Evolutionary conservation across 2,329 filamentous ascomycete genomes (phyloP).

Genomic region (Pseudocercospora macadamiae): DNA sequence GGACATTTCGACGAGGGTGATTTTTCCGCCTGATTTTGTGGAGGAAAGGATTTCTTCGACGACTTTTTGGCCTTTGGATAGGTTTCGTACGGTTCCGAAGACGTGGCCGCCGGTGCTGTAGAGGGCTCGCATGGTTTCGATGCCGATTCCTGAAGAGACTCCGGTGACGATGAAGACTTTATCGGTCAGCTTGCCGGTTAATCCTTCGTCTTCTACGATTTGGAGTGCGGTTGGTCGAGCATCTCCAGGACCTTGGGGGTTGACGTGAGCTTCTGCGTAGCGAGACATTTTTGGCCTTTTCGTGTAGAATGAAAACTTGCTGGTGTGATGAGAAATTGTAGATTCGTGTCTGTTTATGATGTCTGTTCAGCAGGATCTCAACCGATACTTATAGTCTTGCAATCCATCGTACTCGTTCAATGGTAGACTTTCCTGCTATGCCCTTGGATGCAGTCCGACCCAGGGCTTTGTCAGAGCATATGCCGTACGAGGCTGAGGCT

Average conservation of each 20-base stretch:
- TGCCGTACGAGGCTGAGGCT: too few species aligned
- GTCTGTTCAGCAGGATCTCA: not conserved
- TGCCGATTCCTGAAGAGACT: slow-evolving; percentile 49
- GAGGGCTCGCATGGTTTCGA: slow-evolving; percentile 51
- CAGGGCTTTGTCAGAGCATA: too few species aligned
- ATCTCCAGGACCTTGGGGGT: slow-evolving; percentile 30
- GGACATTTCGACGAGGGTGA: slow-evolving; percentile 39
- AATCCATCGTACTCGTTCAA: too few species aligned
- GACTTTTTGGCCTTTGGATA: slow-evolving; percentile 43
- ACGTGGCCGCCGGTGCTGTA: slow-evolving; percentile 50
- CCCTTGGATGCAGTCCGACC: not conserved
- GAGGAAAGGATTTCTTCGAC: slow-evolving; percentile 33
- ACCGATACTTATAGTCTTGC: not conserved
- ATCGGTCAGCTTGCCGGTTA: slow-evolving; percentile 40
- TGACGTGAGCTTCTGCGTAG: slow-evolving; percentile 29
- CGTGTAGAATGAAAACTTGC: too few species aligned
- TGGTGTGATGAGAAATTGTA: too few species aligned
- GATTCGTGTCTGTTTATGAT: too few species aligned
- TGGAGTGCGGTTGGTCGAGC: slow-evolving; percentile 35
- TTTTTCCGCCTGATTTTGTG: slow-evolving; percentile 35
- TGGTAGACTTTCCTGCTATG: too few species aligned
- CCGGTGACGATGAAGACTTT: slow-evolving; percentile 51
- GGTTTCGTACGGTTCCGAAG: slow-evolving; percentile 49
- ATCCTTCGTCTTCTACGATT: slow-evolving; percentile 31
- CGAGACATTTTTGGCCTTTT: not conserved